Base-by-base conservation (phyloP, 1,284 basidiomycete genomes). In the Puccinia novopanici region DNA sequence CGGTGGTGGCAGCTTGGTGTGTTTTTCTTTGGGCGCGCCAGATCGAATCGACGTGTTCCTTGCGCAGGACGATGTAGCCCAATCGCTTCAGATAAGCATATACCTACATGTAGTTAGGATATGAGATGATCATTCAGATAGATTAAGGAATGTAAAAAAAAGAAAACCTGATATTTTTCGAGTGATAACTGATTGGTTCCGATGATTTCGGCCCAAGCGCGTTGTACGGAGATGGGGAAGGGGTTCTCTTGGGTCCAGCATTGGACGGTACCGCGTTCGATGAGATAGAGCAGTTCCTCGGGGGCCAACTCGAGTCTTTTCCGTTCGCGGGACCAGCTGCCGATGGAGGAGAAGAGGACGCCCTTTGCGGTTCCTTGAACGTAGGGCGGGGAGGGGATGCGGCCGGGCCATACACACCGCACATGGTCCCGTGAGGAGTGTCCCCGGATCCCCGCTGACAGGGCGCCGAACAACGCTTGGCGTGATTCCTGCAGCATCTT, bases 361-460 rank as follows among this genome's bases (percentile, higher is more conserved):
- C 78, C 78, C 37, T 74, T 80, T 10, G 78, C 57, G n/a, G 63
- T 50, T 27, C 78, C 78, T 15, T 73, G 57, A 0, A 80, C 78
- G 65, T 80, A 74, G 24, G 50, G 54, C 12, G 37, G 52, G 24
- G 19, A 34, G 4, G 1, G 34, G 34, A 34, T 2, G 34, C 34
- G 34, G 67, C 42, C 42, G 9, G 55, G 63, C 78, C 78, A 80
- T 54, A 72, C 48, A 42, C 78, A 80, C 5, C 57, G 55, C 13
- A 80, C 78, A 74, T 80, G 78, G 42, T 80, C 78, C 19, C 70
- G 54, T 54, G 54, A 73, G n/a, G 78, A 80, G 57, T 80, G 78
- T 15, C 78, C 70, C 0, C 78, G 68, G 24, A 73, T 52, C 6
- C 78, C 78, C 12, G 70, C 78, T 22, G 70, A 72, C 19, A 80